Base-by-base conservation (phyloP, 2,329 filamentous ascomycete genomes). In the Microascus cirrosus region DNA sequence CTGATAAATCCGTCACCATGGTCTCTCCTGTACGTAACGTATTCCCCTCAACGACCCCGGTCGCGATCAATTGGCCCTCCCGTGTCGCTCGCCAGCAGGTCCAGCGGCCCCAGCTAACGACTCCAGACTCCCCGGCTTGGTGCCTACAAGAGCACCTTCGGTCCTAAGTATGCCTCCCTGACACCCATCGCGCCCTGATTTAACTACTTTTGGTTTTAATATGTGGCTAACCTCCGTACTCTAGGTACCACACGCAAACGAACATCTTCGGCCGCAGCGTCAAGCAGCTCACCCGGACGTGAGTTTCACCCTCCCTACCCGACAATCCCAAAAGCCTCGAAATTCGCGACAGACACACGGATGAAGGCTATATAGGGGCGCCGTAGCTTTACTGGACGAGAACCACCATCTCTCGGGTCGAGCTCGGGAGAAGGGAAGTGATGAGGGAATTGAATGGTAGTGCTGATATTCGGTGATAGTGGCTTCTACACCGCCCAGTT, bases 61-160 rank as follows among this genome's bases (percentile, higher is more conserved):
- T 53, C 28, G 34, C 52, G 54, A 20, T 45, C 45, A 55, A 55
- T 55, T 55, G 54, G 35, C 36, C 24, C 36, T 28, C 39, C 28
- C 39, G 4, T 2, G 39, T 7, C 13, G 39, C 15, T 18, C 42
- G 20, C 25, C n/a, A 34, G 18, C n/a, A 5, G 15, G 53, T 53
- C 39, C 34, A n/a, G 35, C 52, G 28, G 28, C 12, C 32, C 13
- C 34, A 32, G 48, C 55, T 57, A 53, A 57, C 55, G 15, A 15
- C 48, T 52, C 65, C 15, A 82, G 79, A 75, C 74, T 69, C 73
- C 73, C 66, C 64, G 73, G 69, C 74, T 71, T 68, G 66, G 71
- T 61, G 64, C 70, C 62, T 86, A 84, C 77, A 79, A 78, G 74
- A 85, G 81, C 73, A 74, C 77, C 63, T 85, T 82, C 69, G 83